Evolutionary conservation across 129 eudicot genomes (phyloP).

Genomic region (Rutidosis leptorrhynchoides): DNA sequence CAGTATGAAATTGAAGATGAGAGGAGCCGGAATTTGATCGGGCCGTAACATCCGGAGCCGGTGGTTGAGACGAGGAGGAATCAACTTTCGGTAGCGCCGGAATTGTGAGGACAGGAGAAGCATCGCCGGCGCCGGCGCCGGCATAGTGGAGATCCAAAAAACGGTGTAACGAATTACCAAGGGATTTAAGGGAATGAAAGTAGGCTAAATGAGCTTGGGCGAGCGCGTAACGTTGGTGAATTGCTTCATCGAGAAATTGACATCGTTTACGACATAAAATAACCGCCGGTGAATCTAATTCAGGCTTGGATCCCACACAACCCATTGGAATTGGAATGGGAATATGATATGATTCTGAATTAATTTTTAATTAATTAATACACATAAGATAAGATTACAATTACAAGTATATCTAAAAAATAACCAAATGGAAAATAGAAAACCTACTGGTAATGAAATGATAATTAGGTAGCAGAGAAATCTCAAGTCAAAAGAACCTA

Average conservation of each 20-base stretch:
- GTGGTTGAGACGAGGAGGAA: conserved; percentile 11
- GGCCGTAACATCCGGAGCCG: conserved; percentile 25
- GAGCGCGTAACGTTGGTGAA: conserved; percentile 62
- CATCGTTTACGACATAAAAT: conserved; percentile 64
- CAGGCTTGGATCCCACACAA: conserved; percentile 74
- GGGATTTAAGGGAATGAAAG: conserved; percentile 52
- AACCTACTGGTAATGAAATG: neutral
- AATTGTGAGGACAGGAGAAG: conserved; percentile 42
- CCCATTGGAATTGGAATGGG: conserved; percentile 43
- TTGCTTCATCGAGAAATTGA: conserved; percentile 59
- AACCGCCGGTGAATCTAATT: conserved; percentile 63
- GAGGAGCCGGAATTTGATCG: conserved; percentile 55
- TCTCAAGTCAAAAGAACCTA: neutral
- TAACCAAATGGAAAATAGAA: neutral
- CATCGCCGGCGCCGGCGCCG: neutral
- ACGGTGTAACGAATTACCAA: conserved; percentile 56
- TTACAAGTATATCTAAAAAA: no score
- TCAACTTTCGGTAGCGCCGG: conserved; percentile 46
- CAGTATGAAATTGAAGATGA: conserved; percentile 67
- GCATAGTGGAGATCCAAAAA: conserved; percentile 40
- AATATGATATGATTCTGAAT: neutral
- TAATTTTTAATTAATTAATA: neutral
- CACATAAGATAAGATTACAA: no score
- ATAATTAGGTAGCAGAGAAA: neutral
- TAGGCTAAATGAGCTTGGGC: conserved; percentile 75